A percentile compares a stretch with the other conserved stretches of the same genome.
phyloP scores from a whole-genome alignment of 208 protist species.

The Trypanosoma boissoni region DNA sequence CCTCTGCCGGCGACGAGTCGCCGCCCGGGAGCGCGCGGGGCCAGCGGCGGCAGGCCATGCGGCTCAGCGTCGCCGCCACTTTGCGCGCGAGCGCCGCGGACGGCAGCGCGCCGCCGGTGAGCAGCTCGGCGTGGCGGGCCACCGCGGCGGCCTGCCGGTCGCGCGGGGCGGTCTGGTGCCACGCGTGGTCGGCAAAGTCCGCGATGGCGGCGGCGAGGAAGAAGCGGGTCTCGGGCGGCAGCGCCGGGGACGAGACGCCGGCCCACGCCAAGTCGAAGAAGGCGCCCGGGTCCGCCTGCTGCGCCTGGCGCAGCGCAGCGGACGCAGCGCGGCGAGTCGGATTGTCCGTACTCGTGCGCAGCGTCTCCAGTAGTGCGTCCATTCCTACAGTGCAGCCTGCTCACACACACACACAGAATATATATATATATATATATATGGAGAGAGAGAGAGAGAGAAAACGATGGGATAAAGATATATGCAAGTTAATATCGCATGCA shows the following conservation, averaged over 20 bases:
- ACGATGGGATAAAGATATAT: too few species aligned
- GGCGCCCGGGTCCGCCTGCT: conserved; percentile 43
- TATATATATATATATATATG: background rate
- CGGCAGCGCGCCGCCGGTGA: conserved; percentile 22
- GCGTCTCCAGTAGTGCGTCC: conserved; percentile 46
- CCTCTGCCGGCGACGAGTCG: conserved; percentile 38
- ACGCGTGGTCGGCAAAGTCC: conserved; percentile 66
- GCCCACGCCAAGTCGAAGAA: conserved; percentile 69
- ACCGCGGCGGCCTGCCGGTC: conserved; percentile 34
- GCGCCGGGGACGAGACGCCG: conserved; percentile 29
- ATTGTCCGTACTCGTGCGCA: conserved; percentile 62
- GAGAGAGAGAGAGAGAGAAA: conserved; percentile 8
- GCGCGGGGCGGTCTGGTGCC: conserved; percentile 39
- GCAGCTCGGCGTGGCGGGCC: conserved; percentile 40
- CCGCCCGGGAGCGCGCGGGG: conserved; percentile 26
- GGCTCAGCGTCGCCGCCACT: conserved; percentile 41
- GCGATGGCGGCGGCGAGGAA: conserved; percentile 57
- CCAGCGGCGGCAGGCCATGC: conserved; percentile 48
- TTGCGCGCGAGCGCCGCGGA: conserved; percentile 53
- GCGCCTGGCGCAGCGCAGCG: conserved; percentile 47
- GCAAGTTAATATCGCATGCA: too few species aligned
- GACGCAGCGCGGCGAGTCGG: conserved; percentile 47
- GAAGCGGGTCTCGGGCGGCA: conserved; percentile 44
- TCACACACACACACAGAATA: background rate
- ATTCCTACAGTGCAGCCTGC: conserved; percentile 15